Evolutionary conservation across 2,329 filamentous ascomycete species (phyloP).

Genomic region (Stagonosporopsis chrysanthemi): DNA sequence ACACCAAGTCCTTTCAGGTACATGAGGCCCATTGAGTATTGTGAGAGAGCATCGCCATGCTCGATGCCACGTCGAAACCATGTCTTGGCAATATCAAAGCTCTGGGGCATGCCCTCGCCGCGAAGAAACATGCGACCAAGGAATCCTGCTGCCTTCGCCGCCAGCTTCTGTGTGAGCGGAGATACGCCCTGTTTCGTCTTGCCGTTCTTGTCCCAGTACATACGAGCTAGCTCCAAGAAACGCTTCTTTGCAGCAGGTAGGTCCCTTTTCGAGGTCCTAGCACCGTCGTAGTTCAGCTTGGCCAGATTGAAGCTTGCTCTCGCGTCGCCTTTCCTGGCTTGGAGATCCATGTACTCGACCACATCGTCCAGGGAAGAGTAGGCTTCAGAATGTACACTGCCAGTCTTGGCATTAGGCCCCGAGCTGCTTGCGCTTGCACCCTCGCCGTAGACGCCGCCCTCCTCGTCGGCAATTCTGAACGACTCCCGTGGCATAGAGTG

Average conservation of each 20-base stretch:
- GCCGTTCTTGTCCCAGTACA: conserved; percentile 85
- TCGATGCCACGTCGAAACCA: conserved; percentile 85
- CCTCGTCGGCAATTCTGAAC: conserved; percentile 87
- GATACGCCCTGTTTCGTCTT: conserved; percentile 74
- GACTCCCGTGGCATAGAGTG: conserved; percentile 77
- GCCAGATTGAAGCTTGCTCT: conserved; percentile 87
- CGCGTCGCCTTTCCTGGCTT: conserved; percentile 88
- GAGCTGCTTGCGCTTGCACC: conserved; percentile 91
- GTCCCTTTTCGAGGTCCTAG: conserved; percentile 76
- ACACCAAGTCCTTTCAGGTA: conserved; percentile 80
- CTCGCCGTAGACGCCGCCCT: conserved; percentile 92
- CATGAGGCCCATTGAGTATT: conserved; percentile 85
- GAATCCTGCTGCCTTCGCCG: conserved; percentile 83
- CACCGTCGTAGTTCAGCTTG: conserved; percentile 87
- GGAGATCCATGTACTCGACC: conserved; percentile 89
- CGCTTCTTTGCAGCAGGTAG: conserved; percentile 78
- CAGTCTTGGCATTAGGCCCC: conserved; percentile 79
- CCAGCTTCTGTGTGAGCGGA: conserved; percentile 76
- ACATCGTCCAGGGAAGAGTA: conserved; percentile 92
- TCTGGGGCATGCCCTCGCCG: conserved; percentile 83
- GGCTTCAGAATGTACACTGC: conserved; percentile 76
- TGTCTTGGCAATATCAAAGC: conserved; percentile 74
- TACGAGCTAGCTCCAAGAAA: conserved; percentile 78
- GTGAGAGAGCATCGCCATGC: conserved; percentile 81
- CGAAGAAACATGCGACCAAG: conserved; percentile 89